Conservation (phyloP, 1,139 yeast species). For the Candida tropicalis region DNA sequence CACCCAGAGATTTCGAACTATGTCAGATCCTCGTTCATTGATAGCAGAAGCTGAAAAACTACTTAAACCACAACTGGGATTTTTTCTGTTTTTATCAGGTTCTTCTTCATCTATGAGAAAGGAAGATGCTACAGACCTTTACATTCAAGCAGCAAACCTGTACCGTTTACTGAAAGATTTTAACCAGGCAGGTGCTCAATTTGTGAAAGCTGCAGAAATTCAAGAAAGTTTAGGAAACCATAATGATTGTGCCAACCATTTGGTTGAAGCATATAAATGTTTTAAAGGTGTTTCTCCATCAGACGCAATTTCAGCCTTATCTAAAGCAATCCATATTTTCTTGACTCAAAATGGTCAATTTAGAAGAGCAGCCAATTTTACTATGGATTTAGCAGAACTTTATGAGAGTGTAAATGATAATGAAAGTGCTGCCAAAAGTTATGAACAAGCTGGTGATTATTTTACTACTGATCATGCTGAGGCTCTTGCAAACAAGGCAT, state of each 20-base stretch:
- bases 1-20: conserved; percentile 9
- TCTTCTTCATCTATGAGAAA: conserved; percentile 64
- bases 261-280: conserved; percentile 89
- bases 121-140: conserved; percentile 93
- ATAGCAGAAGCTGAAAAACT: conserved; percentile 50
- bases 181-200: conserved; percentile 76
- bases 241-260: conserved; percentile 90
- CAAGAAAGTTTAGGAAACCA: conserved; percentile 75
- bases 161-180: conserved; percentile 77
- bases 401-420: conserved; percentile 75
- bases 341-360: conserved; percentile 87
- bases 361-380: conserved; percentile 93
- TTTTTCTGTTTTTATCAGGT: conserved; percentile 70
- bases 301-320: conserved; percentile 78
- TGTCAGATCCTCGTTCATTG: conserved; percentile 45
- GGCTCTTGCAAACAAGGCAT: conserved; percentile 87
- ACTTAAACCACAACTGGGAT: conserved; percentile 69
- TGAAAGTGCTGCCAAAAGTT: conserved; percentile 71
- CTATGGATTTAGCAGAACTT: conserved; percentile 85
- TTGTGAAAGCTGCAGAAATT: conserved; percentile 81
- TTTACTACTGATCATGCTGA: conserved; percentile 91
- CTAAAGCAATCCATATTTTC: conserved; percentile 78
- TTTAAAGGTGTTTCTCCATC: conserved; percentile 72
- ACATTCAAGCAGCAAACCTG: conserved; percentile 87
- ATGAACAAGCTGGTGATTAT: conserved; percentile 96